phyloP scores from a whole-genome alignment of 2,329 filamentous ascomycete species.

The Fusarium goolgardi region DNA sequence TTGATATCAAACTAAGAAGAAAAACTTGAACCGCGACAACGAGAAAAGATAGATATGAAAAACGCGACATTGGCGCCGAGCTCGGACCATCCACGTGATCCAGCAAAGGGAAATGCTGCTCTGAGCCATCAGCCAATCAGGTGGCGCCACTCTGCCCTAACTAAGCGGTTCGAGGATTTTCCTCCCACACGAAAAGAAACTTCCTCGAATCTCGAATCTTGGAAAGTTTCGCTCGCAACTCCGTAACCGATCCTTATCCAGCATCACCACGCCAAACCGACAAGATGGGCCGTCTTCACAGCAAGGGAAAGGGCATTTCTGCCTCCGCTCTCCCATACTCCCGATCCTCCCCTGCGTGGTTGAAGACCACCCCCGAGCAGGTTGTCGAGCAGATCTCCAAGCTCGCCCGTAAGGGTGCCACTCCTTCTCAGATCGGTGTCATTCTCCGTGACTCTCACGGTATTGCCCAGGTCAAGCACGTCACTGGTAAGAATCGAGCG shows the following conservation, averaged over 20 bases:
- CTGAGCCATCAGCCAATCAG: neutral
- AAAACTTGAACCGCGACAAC: constrained; percentile 24
- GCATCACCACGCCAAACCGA: constrained; percentile 56
- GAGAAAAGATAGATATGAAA: constrained; percentile 32
- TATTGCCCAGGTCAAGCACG: constrained; percentile 96
- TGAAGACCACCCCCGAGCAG: constrained; percentile 98
- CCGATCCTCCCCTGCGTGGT: constrained; percentile 89
- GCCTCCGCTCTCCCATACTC: constrained; percentile 97
- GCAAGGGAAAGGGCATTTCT: constrained; percentile 99
- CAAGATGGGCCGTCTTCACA: constrained; percentile 98
- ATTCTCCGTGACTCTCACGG: constrained; percentile 98
- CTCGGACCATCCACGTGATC: constrained; percentile 32
- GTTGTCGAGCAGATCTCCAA: constrained; percentile 99
- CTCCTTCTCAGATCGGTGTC: constrained; percentile 98
- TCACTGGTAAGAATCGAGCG: constrained; percentile 79
- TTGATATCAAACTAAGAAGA: constrained; percentile 17
- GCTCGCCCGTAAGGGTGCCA: constrained; percentile 98
- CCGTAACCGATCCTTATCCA: constrained; percentile 50
- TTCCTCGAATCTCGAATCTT: constrained; percentile 9
- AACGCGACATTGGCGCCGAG: constrained; percentile 30
- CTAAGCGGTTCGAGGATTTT: constrained; percentile 57
- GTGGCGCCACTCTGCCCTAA: constrained; percentile 55
- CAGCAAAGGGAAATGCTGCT: too few relatives aligned
- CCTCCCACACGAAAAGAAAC: constrained; percentile 19
- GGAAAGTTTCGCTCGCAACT: constrained; percentile 52